Base-by-base conservation (phyloP, 495 filamentous ascomycete species). In the Penicillium daleae region DNA sequence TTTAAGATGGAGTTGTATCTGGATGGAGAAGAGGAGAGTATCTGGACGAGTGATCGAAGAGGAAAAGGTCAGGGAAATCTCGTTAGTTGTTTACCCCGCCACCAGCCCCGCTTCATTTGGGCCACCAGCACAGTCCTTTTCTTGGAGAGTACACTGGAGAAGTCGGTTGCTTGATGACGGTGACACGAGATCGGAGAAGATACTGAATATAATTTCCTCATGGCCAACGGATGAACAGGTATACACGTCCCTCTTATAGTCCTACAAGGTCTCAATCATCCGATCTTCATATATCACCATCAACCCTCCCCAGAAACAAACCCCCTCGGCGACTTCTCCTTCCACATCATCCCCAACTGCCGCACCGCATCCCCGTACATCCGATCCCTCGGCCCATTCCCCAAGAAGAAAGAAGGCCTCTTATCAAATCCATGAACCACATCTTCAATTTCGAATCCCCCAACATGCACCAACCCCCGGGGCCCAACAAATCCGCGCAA, bases 351-450 rank as follows among this genome's bases (percentile, higher is more conserved):
- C 51, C 31, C 51, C 55, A 72, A 52, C 58, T 69, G 57, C 21
- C 33, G 10, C 17, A 66, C 29, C 17, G 64, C 70, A 72, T 72
- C 65, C 15, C 33, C 57, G 57, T 67, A 70, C 67, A 72, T 66
- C 27, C 12, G 46, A 22, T 70, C 66, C 26, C 69, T 24, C 17
- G 4, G 21, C 9, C 29, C 15, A 64, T 65, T 62, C 15, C 60
- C 62, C 33, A 55, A 57, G 35, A 60, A 65, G 57, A 72, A 67
- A 0, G 56, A 66, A 26, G 70, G 67, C 55, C 51, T 70, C 61
- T 72, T 72, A 61, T 72, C 70, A 64, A 72, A 72, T 19, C 64
- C 67, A 70, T 72, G 70, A 46, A 68, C 19, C n/a, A 52, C 58
- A 32, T 61, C 65, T 46, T 70, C 67, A 54, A 72, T 39, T 27